A percentile compares a stretch with the other conserved stretches of the same genome.
phyloP scores from a whole-genome alignment of 2,329 filamentous ascomycete species.

The Periconia sp. region DNA sequence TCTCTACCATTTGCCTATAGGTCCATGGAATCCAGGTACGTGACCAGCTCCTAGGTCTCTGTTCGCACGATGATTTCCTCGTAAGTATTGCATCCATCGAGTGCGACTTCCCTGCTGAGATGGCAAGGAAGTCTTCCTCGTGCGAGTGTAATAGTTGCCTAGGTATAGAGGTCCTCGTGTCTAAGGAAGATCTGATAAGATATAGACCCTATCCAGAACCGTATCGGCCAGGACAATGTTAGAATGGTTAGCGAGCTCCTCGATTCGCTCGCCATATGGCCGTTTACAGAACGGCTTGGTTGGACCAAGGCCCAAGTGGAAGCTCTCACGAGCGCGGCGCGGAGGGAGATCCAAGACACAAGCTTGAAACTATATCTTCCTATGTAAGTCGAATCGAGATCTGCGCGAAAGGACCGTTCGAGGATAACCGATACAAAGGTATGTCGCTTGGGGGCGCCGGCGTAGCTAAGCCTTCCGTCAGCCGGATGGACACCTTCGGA shows the following conservation, averaged over 20 bases:
- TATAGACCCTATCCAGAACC: conserved; percentile 22
- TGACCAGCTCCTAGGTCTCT: conserved; percentile 1
- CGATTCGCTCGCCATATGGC: conserved; percentile 45
- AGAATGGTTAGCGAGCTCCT: conserved; percentile 42
- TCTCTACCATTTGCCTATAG: conserved; percentile 43
- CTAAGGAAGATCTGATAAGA: no score
- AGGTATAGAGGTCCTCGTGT: no score
- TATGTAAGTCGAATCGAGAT: conserved; percentile 35
- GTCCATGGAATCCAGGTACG: conserved; percentile 45
- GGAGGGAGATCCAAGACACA: conserved; percentile 33
- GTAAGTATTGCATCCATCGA: no score
- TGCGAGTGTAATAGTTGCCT: no score
- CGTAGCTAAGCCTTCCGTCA: neutral
- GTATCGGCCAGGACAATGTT: conserved; percentile 36
- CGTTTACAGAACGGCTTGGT: conserved; percentile 39
- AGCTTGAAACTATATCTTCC: conserved; percentile 44
- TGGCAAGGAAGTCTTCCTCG: no score
- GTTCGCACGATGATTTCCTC: no score
- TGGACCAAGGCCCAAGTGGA: conserved; percentile 39
- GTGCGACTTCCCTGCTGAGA: no score
- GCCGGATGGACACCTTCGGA: no score
- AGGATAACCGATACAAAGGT: conserved; percentile 25
- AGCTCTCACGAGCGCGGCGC: conserved; percentile 34
- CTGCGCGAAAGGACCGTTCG: neutral
- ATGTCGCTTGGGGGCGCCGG: conserved; percentile 42